Conservation (phyloP, 2,329 filamentous ascomycete species). For the Botrytis porri region DNA sequence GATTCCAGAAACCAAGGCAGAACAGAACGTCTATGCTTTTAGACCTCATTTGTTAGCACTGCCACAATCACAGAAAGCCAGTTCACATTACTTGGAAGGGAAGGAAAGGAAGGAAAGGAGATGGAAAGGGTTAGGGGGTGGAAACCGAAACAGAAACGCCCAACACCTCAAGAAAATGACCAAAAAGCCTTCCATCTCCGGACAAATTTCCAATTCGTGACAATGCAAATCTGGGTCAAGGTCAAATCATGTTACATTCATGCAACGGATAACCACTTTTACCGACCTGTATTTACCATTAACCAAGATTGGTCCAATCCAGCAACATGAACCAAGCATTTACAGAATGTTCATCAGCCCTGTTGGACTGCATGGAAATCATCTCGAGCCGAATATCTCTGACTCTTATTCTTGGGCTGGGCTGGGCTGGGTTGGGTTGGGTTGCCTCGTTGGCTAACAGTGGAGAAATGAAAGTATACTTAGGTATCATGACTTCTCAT, state of each 20-base stretch:
- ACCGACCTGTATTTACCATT: neutral
- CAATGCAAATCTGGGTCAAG: slow-evolving; percentile 6
- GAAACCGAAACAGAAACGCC: neutral
- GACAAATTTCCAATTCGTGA: neutral
- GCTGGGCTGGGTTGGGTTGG: neutral
- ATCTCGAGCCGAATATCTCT: neutral
- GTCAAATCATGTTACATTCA: slow-evolving; percentile 16
- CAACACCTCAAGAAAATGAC: slow-evolving; percentile 3
- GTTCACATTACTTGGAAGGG: neutral
- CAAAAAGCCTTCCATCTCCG: neutral
- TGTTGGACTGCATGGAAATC: neutral
- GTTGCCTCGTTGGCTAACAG: neutral
- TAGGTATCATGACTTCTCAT: neutral
- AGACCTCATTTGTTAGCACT: neutral
- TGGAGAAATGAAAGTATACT: neutral
- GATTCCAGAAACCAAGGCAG: slow-evolving; percentile 7
- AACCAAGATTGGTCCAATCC: neutral
- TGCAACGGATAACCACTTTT: neutral
- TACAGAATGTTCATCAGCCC: neutral
- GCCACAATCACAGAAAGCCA: neutral
- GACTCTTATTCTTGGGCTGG: neutral
- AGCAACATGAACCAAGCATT: neutral
- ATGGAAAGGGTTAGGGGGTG: neutral
- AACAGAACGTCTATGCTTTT: slow-evolving; percentile 4
- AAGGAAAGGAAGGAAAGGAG: neutral